phyloP scores from a whole-genome alignment of 1,284 basidiomycete species.

The Prillingera fragicola region DNA sequence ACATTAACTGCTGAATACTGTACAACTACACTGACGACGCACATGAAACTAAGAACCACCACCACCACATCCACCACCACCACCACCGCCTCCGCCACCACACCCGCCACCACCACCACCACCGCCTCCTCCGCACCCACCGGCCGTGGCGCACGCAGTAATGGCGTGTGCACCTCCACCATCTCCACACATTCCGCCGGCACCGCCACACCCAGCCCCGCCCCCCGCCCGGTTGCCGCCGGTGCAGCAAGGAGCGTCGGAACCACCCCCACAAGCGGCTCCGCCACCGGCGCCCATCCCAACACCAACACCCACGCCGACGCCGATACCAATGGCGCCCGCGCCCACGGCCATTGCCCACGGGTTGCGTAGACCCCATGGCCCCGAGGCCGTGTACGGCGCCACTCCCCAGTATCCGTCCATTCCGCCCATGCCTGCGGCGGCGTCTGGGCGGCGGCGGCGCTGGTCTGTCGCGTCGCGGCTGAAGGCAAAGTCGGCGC shows the following conservation, averaged over 20 bases:
- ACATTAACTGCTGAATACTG: too few relatives aligned
- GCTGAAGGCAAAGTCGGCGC: not conserved
- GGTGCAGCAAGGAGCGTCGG: not conserved
- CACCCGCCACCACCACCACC: not conserved
- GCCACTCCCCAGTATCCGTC: slow-evolving; percentile 17
- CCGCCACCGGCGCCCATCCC: not conserved
- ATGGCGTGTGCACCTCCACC: too few relatives aligned
- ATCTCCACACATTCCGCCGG: too few relatives aligned
- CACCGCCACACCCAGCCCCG: not conserved
- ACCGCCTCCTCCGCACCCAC: not conserved
- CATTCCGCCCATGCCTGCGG: not conserved
- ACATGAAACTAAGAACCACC: too few relatives aligned
- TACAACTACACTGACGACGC: too few relatives aligned
- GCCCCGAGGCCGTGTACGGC: slow-evolving; percentile 1
- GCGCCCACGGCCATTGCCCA: slow-evolving; percentile 2
- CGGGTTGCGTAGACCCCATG: slow-evolving; percentile 2
- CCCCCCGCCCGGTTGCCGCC: not conserved
- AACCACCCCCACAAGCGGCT: not conserved
- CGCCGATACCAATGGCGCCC: not conserved
- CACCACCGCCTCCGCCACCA: not conserved
- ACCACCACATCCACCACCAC: not conserved
- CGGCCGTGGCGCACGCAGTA: not conserved
- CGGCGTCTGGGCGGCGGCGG: not conserved
- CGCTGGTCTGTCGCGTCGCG: not conserved
- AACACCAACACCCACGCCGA: not conserved